These are phyloP conservation scores for Diutina rugosa DNA, from an alignment of 1,139 yeast species.

Conservation along the genomic window DNA sequence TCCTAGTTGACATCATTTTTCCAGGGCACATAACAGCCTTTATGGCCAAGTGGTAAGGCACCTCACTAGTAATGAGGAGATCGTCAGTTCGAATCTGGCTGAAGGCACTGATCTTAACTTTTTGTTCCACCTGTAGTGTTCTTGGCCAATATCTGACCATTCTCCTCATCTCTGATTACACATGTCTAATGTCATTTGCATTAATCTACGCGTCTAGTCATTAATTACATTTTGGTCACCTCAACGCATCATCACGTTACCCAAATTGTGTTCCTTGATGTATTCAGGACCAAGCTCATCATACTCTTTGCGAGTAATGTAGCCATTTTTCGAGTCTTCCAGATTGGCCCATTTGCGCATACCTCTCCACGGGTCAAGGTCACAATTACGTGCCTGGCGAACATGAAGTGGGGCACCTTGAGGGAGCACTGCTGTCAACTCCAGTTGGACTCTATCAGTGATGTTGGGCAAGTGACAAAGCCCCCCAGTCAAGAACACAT, in stretches of 20 bases:
- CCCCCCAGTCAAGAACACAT: conserved; percentile 83
- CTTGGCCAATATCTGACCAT: no score
- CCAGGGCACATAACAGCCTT: background rate
- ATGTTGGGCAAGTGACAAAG: conserved; percentile 55
- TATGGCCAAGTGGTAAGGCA: conserved; percentile 78
- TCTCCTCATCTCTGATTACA: no score
- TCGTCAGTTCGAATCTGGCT: conserved; percentile 82
- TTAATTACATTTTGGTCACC: conserved; percentile 6
- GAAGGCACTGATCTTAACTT: conserved; percentile 33
- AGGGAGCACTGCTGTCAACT: conserved; percentile 63
- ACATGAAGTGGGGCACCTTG: conserved; percentile 50
- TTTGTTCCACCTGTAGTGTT: no score
- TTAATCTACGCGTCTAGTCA: conserved; percentile 1
- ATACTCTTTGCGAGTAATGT: conserved; percentile 59
- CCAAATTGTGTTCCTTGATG: conserved; percentile 75
- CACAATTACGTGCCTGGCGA: conserved; percentile 52
- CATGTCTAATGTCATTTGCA: background rate
- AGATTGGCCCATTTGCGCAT: conserved; percentile 70
- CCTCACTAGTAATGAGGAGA: conserved; percentile 87
- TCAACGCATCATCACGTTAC: conserved; percentile 38
- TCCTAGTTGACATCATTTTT: background rate
- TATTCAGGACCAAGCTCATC: conserved; percentile 86
- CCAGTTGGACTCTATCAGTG: conserved; percentile 49
- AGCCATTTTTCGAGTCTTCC: conserved; percentile 32
- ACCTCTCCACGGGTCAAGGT: conserved; percentile 85